Evolutionary conservation across 768 basidiomycete species (phyloP), one percentile per base, ranked within the genome.

Genomic region (Boletus huronensis): DNA sequence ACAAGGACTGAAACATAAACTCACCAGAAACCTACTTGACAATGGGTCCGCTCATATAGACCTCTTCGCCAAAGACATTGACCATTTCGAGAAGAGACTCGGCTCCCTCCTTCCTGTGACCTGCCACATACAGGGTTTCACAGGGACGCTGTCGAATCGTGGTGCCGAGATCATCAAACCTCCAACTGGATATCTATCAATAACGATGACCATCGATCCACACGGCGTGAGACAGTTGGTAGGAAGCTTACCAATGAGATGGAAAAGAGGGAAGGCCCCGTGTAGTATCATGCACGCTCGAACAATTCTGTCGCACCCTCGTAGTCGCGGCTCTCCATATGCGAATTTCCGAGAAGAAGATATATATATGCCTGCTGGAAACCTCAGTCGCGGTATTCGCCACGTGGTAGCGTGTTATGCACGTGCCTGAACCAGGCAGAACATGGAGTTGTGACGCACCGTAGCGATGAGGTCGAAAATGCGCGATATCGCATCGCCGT

Each of bases 181-280:
- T 31, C 57, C 57, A 58, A 5, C 54, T 54, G 1, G 40, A 36
- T 26, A 56, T 56, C 57, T 58, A 21, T 6, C 4, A 31, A 21
- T 23, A 5, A n/a, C 6, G 6, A 16, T 21, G 6, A 8, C 3
- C 17, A 7, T 47, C 4, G 8, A n/a, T 29, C 29, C 29, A 38
- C 10, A 10, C 2, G 6, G 26, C 19, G 6, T 4, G 6, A 17
- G 11, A 19, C 16, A 13, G 11, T 3, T 2, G 6, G 5, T 2
- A 21, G 16, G 5, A 44, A 26, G 4, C 39, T 40, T 53, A 59
- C 59, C 58, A 61, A 39, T 7, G 53, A 61, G 21, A 61, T 9
- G 34, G 52, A 28, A 31, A 43, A 34, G 1, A 54, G 53, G 9
- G 19, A 49, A 39, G 26, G 5, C 26, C 26, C 26, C 26, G 1